A percentile compares a stretch with the other conserved stretches of the same genome.
These are phyloP conservation scores for Hibiscus tridactylites DNA, from an alignment of 345 rosid species.

Conservation along the genomic window DNA sequence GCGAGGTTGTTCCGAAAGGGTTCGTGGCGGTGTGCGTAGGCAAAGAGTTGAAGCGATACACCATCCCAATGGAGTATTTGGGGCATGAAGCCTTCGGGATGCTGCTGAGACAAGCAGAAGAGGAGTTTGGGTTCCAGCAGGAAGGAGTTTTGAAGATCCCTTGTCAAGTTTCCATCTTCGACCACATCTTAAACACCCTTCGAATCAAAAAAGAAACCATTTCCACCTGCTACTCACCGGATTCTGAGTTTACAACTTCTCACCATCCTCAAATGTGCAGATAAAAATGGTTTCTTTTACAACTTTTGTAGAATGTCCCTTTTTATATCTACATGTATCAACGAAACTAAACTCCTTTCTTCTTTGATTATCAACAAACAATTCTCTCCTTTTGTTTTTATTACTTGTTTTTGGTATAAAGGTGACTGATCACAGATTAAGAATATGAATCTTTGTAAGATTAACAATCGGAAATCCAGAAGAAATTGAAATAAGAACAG, in stretches of 20 bases:
- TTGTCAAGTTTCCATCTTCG: conserved; percentile 40
- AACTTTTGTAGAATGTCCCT: background rate
- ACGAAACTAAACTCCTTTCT: background rate
- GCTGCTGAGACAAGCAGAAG: conserved; percentile 54
- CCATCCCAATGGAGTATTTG: conserved; percentile 46
- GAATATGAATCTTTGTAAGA: no score
- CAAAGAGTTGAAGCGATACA: conserved; percentile 44
- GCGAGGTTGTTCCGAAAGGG: conserved; percentile 37
- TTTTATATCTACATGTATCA: background rate
- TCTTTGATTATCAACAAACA: background rate
- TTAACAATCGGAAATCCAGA: no score
- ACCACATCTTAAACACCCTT: conserved; percentile 39
- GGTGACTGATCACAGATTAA: no score
- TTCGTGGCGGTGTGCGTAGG: conserved; percentile 54
- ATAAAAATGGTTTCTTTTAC: conserved; percentile 10
- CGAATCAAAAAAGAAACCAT: conserved; percentile 29
- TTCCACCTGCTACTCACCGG: conserved; percentile 24
- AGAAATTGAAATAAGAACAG: no score
- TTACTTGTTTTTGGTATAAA: no score
- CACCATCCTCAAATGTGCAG: conserved; percentile 44
- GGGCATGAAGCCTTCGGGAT: conserved; percentile 47
- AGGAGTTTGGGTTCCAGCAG: conserved; percentile 61
- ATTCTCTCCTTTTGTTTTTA: background rate
- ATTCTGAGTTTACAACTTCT: conserved; percentile 34
- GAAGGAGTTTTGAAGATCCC: conserved; percentile 52